Base-by-base conservation (phyloP, 345 rosid genomes). In the Populus nigra region DNA sequence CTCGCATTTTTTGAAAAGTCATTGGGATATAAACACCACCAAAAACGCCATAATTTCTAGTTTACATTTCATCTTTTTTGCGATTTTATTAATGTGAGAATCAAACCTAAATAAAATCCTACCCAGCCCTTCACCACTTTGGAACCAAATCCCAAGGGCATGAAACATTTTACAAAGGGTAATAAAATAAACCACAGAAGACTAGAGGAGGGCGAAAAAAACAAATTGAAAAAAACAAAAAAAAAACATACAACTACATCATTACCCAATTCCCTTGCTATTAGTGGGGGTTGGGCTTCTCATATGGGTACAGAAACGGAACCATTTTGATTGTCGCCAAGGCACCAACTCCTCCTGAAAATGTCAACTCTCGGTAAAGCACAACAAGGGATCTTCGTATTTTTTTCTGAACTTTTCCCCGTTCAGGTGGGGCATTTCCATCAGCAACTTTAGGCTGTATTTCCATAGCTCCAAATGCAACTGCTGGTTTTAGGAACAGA, bases 401-500 rank as follows among this genome's bases (percentile, higher is more conserved):
- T 33, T 66, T 75, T 25, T 33, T 4, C 55, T 1, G 16, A 50
- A 33, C 65, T 31, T 43, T n/a, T 41, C 67, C 45, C 57, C 25
- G 6, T 47, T 57, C 72, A 61, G 57, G 47, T 12, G 65, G 79
- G 65, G 79, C 22, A 55, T 47, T 66, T 63, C 61, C 49, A 50
- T 7, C 76, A 47, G 36, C 71, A 38, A 75, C 71, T 1, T n/a
- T 1, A 25, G 53, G 29, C 16, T 10, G 13, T 38, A 10, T 41
- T 45, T 43, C 45, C n/a, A 57, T 33, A 16, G 66, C 68, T 59
- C 25, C 23, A 6, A 5, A 6, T 55, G 61, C 50, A 7, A 71
- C 67, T 36, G 65, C 67, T 71, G 61, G 43, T 43, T 71, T 35
- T 29, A 17, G 67, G 20, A 31, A 33, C 73, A 66, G 68, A 11